Percentiles rank a stretch among this genome's conserved stretches.
phyloP scores from a whole-genome alignment of 257 asterid genomes.

The Striga asiatica region DNA sequence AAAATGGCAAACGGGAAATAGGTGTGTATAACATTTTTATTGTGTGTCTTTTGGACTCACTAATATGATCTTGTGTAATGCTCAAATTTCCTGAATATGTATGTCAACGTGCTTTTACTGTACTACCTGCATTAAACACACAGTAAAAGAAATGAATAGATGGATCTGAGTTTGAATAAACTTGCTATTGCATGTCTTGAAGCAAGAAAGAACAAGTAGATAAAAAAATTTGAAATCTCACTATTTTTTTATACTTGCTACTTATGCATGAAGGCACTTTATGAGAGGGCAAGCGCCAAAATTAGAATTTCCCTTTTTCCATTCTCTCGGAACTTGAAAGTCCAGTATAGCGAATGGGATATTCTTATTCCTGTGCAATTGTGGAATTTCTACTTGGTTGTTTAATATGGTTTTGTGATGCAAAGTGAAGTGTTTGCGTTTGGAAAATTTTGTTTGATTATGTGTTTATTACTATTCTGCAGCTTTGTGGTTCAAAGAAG shows the following conservation, averaged over 20 bases:
- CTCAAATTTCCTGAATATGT: background rate
- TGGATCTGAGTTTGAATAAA: background rate
- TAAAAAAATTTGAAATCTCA: background rate
- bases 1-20: slow-evolving; percentile 77
- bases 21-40: slow-evolving; percentile 25
- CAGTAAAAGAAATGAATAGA: background rate
- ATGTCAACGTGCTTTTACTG: background rate
- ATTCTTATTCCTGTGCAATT: too few relatives aligned
- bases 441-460: too few relatives aligned
- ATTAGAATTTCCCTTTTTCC: too few relatives aligned
- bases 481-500: slow-evolving; percentile 82
- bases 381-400: too few relatives aligned
- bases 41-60: background rate
- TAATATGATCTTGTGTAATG: background rate
- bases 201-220: background rate
- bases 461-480: slow-evolving; percentile 10
- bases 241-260: background rate
- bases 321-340: too few relatives aligned
- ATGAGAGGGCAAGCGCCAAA: too few relatives aligned
- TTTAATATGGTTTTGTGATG: background rate
- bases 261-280: too few relatives aligned
- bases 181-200: background rate
- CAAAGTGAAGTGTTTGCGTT: background rate
- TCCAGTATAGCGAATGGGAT: too few relatives aligned
- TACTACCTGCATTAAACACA: background rate